Evolutionary conservation across 352 stramenopile species (phyloP).

Genomic region (Poterioochromonas sp.): DNA sequence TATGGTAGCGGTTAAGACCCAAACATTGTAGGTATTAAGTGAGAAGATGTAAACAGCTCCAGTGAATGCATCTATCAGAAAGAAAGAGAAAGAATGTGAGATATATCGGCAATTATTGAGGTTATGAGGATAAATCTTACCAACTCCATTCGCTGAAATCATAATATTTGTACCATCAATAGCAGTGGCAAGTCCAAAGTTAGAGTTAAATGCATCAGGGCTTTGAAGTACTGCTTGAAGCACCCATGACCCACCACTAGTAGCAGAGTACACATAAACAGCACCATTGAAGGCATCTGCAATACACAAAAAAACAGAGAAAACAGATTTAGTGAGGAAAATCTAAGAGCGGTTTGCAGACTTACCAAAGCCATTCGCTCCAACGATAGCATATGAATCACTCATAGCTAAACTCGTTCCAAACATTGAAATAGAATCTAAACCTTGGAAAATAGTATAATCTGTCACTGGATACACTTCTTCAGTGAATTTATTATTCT

Average conservation of each 20-base stretch:
- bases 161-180: background rate
- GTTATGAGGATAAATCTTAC: background rate
- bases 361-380: conserved; percentile 4
- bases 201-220: background rate
- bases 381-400: background rate
- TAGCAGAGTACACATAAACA: background rate
- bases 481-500: too few species aligned
- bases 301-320: background rate
- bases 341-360: background rate
- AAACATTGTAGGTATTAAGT: background rate
- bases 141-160: background rate
- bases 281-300: conserved; percentile 1
- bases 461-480: background rate
- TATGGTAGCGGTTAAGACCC: background rate
- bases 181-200: conserved; percentile 21
- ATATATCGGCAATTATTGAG: background rate
- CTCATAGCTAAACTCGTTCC: background rate
- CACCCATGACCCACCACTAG: background rate
- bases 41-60: background rate
- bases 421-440: background rate
- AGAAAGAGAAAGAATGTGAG: background rate
- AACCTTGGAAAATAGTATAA: background rate
- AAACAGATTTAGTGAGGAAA: background rate
- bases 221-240: background rate
- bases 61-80: background rate